phyloP scores from a whole-genome alignment of 495 filamentous ascomycete species.

The Annulohypoxylon maeteangense region DNA sequence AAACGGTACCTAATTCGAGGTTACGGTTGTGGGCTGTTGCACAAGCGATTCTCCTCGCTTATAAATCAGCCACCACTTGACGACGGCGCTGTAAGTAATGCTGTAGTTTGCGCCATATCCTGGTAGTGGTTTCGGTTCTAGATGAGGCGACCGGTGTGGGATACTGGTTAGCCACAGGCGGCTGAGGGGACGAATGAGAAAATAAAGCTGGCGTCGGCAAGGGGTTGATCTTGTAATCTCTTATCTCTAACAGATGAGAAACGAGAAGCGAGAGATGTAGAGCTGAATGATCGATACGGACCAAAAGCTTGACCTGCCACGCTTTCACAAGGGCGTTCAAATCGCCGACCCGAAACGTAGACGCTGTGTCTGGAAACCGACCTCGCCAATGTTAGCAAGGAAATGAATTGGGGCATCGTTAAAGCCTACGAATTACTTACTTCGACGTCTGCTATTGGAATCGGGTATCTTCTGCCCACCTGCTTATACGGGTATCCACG shows the following conservation, averaged over 20 bases:
- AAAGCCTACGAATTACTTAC: slow-evolving; percentile 16
- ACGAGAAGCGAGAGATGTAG: slow-evolving; percentile 8
- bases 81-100: slow-evolving; percentile 8
- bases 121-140: slow-evolving; percentile 2
- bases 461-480: slow-evolving; percentile 9
- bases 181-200: slow-evolving; percentile 19
- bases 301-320: slow-evolving; percentile 14
- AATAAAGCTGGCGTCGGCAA: not conserved
- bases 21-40: slow-evolving; percentile 10
- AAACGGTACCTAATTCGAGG: slow-evolving; percentile 10
- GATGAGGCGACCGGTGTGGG: slow-evolving; percentile 12
- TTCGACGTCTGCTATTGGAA: slow-evolving; percentile 15
- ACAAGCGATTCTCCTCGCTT: slow-evolving; percentile 23
- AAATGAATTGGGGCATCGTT: slow-evolving; percentile 8
- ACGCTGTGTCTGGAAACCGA: slow-evolving; percentile 4
- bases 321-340: slow-evolving; percentile 10
- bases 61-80: slow-evolving; percentile 14
- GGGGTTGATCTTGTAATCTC: not conserved
- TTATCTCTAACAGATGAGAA: slow-evolving; percentile 5
- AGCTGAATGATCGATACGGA: slow-evolving; percentile 1
- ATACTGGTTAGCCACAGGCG: slow-evolving; percentile 14
- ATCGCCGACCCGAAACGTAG: slow-evolving; percentile 18
- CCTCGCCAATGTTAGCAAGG: slow-evolving; percentile 20
- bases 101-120: slow-evolving; percentile 16
- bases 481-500: slow-evolving; percentile 24